phyloP scores from a whole-genome alignment of 495 filamentous ascomycete species.

The Penicillium arizonense region DNA sequence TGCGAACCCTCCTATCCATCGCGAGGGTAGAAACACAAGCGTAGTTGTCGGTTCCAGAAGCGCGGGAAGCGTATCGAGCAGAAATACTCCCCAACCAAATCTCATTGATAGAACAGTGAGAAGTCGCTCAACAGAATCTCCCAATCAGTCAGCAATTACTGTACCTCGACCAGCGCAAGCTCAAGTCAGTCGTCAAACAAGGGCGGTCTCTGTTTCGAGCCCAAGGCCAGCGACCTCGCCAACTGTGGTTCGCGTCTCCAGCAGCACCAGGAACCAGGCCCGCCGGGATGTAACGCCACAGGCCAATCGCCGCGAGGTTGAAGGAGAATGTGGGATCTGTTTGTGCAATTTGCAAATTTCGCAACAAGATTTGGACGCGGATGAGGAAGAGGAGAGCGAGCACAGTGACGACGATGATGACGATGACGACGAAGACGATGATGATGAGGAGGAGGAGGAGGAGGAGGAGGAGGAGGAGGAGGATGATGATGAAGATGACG shows the following conservation, averaged over 20 bases:
- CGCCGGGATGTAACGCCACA: not conserved
- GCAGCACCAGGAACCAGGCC: not conserved
- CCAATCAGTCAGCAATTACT: not conserved
- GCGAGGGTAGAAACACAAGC: not conserved
- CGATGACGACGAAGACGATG: not conserved
- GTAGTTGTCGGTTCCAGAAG: not conserved
- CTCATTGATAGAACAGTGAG: not conserved
- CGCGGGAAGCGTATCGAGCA: not conserved
- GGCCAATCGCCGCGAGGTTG: conserved; percentile 47
- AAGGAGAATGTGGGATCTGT: conserved; percentile 74
- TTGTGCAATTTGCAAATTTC: conserved; percentile 25
- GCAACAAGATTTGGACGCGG: not conserved
- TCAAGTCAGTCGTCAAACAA: not conserved
- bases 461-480: not conserved
- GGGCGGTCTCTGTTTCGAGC: not conserved
- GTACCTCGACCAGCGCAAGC: not conserved
- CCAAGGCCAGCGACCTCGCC: not conserved
- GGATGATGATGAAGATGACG: not conserved
- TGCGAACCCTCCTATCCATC: not conserved
- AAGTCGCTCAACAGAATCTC: not conserved
- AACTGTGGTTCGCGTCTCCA: not conserved
- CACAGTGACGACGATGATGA: not conserved
- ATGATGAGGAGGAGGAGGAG: not conserved
- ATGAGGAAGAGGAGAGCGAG: not conserved
- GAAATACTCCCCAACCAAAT: not conserved